Percentiles rank a stretch among this genome's conserved stretches.
Evolutionary conservation across 441 rosid genomes (phyloP).

Genomic region (Populus trichocarpa): DNA sequence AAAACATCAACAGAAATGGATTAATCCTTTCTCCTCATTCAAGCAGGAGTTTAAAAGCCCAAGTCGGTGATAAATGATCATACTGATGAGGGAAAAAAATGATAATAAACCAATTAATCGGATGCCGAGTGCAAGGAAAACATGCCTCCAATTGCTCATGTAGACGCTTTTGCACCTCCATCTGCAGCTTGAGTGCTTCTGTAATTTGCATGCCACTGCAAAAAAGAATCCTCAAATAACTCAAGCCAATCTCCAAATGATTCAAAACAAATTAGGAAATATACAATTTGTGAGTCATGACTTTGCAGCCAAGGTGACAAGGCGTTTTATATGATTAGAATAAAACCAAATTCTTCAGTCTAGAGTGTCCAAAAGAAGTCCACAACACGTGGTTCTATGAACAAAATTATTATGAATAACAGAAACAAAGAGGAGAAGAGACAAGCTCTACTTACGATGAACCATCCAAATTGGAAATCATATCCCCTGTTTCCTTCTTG

Average conservation of each 20-base stretch:
- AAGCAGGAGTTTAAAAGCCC: background rate
- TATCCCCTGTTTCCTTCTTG: slow-evolving; percentile 94
- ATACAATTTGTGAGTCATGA: background rate
- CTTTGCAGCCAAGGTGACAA: background rate
- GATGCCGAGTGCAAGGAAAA: slow-evolving; percentile 22
- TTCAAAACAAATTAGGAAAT: slow-evolving; percentile 6
- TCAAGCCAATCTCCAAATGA: slow-evolving; percentile 6
- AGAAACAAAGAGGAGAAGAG: slow-evolving; percentile 10
- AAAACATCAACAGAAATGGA: background rate
- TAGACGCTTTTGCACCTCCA: slow-evolving; percentile 95
- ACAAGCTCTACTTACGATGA: slow-evolving; percentile 70
- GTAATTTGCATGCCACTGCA: slow-evolving; percentile 95
- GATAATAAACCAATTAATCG: background rate
- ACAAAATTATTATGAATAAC: background rate
- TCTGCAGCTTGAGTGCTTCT: slow-evolving; percentile 94
- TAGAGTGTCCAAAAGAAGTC: background rate
- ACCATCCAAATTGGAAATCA: slow-evolving; percentile 79
- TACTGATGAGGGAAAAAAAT: background rate
- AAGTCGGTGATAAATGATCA: background rate
- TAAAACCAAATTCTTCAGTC: background rate
- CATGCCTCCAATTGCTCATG: slow-evolving; percentile 97
- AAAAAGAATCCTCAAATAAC: slow-evolving; percentile 11
- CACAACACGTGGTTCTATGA: background rate
- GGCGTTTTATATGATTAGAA: background rate
- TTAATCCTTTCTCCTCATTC: slow-evolving; percentile 5